Base-by-base conservation (phyloP, 805 yeast species). In the Cyberlindnera galapagoensis region DNA sequence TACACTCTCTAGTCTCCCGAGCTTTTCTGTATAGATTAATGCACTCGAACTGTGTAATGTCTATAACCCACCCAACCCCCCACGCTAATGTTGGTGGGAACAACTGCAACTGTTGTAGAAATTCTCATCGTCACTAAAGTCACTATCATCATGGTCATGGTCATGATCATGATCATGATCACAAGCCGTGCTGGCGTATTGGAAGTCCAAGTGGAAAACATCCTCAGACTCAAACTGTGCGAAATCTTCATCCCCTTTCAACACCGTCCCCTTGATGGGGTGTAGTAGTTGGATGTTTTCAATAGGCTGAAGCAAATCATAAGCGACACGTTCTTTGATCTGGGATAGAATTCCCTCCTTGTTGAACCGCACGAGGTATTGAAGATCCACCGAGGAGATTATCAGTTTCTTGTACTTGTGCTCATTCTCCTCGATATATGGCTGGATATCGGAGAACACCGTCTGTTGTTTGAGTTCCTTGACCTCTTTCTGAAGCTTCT, bases 21-120 rank as follows among this genome's bases (percentile, higher is more conserved):
- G n/a, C n/a, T n/a, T n/a, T n/a, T n/a, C n/a, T n/a, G n/a, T n/a
- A n/a, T n/a, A n/a, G n/a, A n/a, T n/a, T n/a, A n/a, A n/a, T n/a
- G n/a, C n/a, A n/a, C n/a, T n/a, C n/a, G n/a, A n/a, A n/a, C n/a
- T n/a, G n/a, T n/a, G n/a, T n/a, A n/a, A n/a, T n/a, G n/a, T n/a
- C n/a, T n/a, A n/a, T n/a, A n/a, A n/a, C n/a, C n/a, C n/a, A n/a
- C n/a, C n/a, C n/a, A n/a, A n/a, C n/a, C n/a, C n/a, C n/a, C n/a
- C n/a, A n/a, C n/a, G 16, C 27, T 18, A 40, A 17, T 33, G 35
- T 18, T 42, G 52, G 28, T 48, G 52, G 10, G 47, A 29, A 34
- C 53, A 48, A 20, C 51, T 47, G 26, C 52, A 48, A n/a, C 43
- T 43, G 18, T 30, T 34, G 21, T 45, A 47, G 34, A 46, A 47